Evolutionary conservation across 352 stramenopile species (phyloP).

Genomic region (Blastocystis sp.): DNA sequence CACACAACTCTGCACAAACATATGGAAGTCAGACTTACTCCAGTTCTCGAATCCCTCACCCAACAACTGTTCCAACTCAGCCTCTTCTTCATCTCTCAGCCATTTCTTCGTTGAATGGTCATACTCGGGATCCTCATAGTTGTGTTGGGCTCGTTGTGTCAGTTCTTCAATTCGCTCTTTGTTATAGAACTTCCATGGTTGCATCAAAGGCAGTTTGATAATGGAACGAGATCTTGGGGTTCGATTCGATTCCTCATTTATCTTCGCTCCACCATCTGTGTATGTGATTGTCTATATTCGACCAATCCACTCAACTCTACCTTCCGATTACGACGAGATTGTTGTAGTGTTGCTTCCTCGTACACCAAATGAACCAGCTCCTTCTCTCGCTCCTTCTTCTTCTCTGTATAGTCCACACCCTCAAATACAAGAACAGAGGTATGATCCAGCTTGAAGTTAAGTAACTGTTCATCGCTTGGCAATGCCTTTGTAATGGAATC

Average conservation of each 20-base stretch:
- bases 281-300: background rate
- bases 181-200: conserved; percentile 74
- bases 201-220: background rate
- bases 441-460: conserved; percentile 66
- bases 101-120: background rate
- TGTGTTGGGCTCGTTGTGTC: conserved; percentile 75
- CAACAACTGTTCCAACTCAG: conserved; percentile 87
- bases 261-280: background rate
- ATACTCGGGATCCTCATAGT: conserved; percentile 45
- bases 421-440: conserved; percentile 48
- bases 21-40: conserved; percentile 79
- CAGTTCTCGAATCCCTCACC: conserved; percentile 87
- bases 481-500: conserved; percentile 73
- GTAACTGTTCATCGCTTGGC: conserved; percentile 72
- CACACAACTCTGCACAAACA: conserved; percentile 87
- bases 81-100: conserved; percentile 79
- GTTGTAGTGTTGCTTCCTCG: background rate
- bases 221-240: background rate
- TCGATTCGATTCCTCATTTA: background rate
- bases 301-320: background rate
- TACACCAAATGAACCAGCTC: conserved; percentile 62
- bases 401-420: conserved; percentile 69
- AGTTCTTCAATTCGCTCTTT: conserved; percentile 75
- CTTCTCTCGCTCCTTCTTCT: conserved; percentile 75
- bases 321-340: conserved; percentile 1